Evolutionary conservation across 768 basidiomycete genomes (phyloP).

Genomic region (Termitomyces sp.): DNA sequence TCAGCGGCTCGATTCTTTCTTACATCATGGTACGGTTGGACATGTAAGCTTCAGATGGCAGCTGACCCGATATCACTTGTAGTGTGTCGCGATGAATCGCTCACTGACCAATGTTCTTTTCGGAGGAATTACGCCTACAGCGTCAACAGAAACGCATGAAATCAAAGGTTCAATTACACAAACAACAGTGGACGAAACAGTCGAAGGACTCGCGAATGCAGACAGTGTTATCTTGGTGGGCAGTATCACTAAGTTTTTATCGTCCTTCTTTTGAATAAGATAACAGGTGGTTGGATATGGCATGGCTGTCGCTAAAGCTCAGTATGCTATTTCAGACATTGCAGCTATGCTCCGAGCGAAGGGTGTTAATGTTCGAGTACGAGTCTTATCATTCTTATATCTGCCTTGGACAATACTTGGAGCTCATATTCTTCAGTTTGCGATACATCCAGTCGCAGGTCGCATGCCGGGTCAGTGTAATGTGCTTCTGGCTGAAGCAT

Average conservation of each 20-base stretch:
- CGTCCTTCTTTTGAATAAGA: constrained; percentile 5
- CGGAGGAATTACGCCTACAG: constrained; percentile 68
- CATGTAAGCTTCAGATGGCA: neutral
- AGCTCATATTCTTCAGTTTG: constrained; percentile 37
- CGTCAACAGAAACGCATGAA: constrained; percentile 54
- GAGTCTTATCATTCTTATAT: neutral
- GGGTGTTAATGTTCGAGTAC: constrained; percentile 68
- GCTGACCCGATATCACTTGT: constrained; percentile 4
- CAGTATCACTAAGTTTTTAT: neutral
- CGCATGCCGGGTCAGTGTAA: constrained; percentile 94
- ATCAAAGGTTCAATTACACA: constrained; percentile 82
- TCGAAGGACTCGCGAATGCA: constrained; percentile 70
- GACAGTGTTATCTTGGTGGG: constrained; percentile 77
- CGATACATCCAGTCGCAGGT: constrained; percentile 87
- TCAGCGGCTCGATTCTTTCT: constrained; percentile 85
- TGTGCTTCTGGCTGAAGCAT: constrained; percentile 85
- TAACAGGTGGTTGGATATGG: constrained; percentile 77
- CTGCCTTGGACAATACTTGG: neutral
- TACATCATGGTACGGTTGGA: constrained; percentile 72
- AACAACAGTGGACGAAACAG: constrained; percentile 76
- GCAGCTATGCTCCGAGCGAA: constrained; percentile 65
- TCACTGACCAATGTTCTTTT: constrained; percentile 83
- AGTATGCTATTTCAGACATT: constrained; percentile 76
- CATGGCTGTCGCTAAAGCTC: constrained; percentile 91
- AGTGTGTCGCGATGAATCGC: constrained; percentile 94